These are phyloP conservation scores for Mycena alexandri DNA, from an alignment of 768 basidiomycete species.

Conservation along the genomic window DNA sequence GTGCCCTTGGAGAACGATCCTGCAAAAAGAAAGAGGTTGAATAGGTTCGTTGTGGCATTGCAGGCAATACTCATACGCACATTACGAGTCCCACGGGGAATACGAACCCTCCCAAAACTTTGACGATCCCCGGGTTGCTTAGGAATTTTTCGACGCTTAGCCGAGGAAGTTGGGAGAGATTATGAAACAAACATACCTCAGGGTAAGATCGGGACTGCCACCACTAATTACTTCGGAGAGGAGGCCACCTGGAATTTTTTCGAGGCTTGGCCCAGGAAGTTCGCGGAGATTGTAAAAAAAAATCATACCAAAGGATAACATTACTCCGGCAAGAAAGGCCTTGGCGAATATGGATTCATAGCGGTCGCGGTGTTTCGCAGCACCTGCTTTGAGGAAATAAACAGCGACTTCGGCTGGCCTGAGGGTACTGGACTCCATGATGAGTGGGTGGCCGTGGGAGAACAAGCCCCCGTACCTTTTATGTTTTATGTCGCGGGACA, in stretches of 20 bases:
- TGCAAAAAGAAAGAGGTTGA: constrained; percentile 42
- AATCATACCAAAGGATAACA: constrained; percentile 87
- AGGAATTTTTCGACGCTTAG: too few relatives aligned
- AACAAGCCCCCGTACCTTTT: neutral
- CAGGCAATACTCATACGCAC: constrained; percentile 53
- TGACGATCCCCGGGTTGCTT: constrained; percentile 75
- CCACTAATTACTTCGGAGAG: constrained; percentile 71
- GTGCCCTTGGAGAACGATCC: constrained; percentile 79
- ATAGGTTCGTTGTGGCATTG: neutral
- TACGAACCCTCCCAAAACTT: constrained; percentile 73
- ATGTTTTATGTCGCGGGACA: neutral
- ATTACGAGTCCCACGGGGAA: constrained; percentile 86
- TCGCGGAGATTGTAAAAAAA: too few relatives aligned
- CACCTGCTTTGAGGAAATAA: constrained; percentile 66
- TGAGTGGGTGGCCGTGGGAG: constrained; percentile 24
- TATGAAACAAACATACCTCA: constrained; percentile 26
- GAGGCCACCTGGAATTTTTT: constrained; percentile 41
- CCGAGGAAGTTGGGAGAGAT: too few relatives aligned
- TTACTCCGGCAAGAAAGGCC: constrained; percentile 77
- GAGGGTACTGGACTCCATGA: constrained; percentile 57
- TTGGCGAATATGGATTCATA: constrained; percentile 74
- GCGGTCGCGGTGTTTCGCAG: constrained; percentile 74
- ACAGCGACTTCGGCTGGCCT: constrained; percentile 71
- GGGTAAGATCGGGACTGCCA: constrained; percentile 64
- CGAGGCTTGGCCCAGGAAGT: too few relatives aligned